A percentile compares a stretch with the other conserved stretches of the same genome.
Conservation (phyloP, 352 stramenopile species). For the Thraustochytrium sp. region DNA sequence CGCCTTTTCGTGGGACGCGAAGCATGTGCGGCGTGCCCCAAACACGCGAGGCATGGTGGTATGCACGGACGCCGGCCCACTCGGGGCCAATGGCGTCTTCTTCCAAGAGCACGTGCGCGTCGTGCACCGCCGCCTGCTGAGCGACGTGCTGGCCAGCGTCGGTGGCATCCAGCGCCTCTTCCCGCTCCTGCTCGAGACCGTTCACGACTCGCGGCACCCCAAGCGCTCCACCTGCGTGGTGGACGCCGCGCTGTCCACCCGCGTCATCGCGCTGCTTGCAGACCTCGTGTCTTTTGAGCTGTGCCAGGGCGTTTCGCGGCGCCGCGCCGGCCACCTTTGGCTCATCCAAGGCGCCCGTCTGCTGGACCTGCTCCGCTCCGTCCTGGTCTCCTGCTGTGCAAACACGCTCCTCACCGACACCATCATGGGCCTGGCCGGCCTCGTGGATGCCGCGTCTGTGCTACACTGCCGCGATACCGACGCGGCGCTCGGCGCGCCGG, state of each 20-base stretch:
- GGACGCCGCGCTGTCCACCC: not conserved
- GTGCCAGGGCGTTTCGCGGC: not conserved
- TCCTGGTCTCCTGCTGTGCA: not conserved
- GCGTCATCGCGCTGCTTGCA: not conserved
- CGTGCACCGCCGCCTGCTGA: not conserved
- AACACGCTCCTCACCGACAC: not conserved
- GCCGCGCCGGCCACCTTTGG: not conserved
- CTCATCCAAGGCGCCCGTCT: not conserved
- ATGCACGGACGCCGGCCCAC: not conserved
- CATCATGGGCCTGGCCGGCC: not conserved
- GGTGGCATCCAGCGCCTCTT: not conserved
- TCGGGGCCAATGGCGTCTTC: not conserved
- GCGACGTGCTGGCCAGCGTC: not conserved
- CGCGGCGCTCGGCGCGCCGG: not conserved
- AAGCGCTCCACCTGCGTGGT: not conserved
- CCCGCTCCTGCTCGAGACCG: not conserved
- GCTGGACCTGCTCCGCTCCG: not conserved
- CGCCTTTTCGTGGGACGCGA: conserved; percentile 14
- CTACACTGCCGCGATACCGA: not conserved
- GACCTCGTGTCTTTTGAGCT: conserved; percentile 15
- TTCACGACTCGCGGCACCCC: not conserved
- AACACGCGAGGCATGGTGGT: not conserved
- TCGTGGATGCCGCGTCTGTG: not conserved
- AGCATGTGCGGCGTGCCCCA: not conserved
- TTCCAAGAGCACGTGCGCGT: not conserved